phyloP scores from a whole-genome alignment of 2,329 filamentous ascomycete genomes.

The Trichoderma endophyticum region DNA sequence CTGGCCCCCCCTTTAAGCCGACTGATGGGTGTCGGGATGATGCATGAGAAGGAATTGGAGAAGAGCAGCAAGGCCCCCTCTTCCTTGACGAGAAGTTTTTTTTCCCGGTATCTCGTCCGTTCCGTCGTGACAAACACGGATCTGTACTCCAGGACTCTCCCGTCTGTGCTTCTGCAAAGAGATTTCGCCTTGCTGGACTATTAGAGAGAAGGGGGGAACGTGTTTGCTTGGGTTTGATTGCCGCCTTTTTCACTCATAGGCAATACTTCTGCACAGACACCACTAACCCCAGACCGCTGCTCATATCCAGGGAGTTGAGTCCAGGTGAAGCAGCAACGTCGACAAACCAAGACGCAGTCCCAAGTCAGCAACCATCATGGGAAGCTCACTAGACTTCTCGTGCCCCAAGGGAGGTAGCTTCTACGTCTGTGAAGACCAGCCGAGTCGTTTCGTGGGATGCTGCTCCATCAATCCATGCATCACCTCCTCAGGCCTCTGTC shows the following conservation, averaged over 20 bases:
- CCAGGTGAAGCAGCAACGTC: background rate
- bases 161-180: constrained; percentile 1
- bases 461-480: constrained; percentile 38
- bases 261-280: background rate
- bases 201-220: background rate
- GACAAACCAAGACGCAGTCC: background rate
- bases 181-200: background rate
- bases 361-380: background rate
- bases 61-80: background rate
- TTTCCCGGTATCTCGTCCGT: background rate
- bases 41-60: constrained; percentile 4
- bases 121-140: constrained; percentile 5
- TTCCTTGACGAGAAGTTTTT: background rate
- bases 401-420: constrained; percentile 35
- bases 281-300: background rate
- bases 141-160: background rate
- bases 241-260: background rate
- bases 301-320: background rate
- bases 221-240: background rate
- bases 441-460: constrained; percentile 40
- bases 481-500: constrained; percentile 32
- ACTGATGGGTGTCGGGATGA: background rate
- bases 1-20: background rate
- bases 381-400: constrained; percentile 27
- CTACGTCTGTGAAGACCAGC: constrained; percentile 36